A percentile compares a stretch with the other conserved stretches of the same genome.
Conservation (phyloP, 495 filamentous ascomycete species). For the Xylaria palmicola region DNA sequence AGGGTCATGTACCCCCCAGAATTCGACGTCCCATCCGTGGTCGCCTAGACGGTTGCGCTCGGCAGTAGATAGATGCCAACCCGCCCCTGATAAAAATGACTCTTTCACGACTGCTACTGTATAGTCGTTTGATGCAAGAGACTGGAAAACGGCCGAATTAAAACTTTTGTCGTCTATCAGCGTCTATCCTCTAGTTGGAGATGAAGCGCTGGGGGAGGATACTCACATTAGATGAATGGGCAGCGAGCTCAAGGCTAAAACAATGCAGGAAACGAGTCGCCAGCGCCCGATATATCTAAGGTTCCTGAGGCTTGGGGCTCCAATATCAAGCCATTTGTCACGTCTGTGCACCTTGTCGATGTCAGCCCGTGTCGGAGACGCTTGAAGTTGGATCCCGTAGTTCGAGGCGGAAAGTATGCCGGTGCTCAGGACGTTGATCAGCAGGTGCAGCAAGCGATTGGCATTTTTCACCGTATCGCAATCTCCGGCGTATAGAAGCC, state of each 20-base stretch:
- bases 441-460: not conserved
- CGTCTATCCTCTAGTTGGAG: not conserved
- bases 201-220: not conserved
- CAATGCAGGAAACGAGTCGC: conserved; percentile 27
- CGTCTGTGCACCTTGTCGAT: conserved; percentile 37
- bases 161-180: conserved; percentile 28
- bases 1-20: conserved; percentile 20
- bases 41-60: conserved; percentile 9
- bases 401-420: not conserved
- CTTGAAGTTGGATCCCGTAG: conserved; percentile 36
- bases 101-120: conserved; percentile 32
- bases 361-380: conserved; percentile 38
- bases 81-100: conserved; percentile 23
- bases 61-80: conserved; percentile 14
- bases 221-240: conserved; percentile 37
- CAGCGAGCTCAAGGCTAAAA: conserved; percentile 33
- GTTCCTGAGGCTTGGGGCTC: conserved; percentile 39
- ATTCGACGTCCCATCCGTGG: conserved; percentile 16
- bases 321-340: conserved; percentile 41
- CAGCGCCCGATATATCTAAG: conserved; percentile 25
- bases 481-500: not conserved
- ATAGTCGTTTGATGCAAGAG: conserved; percentile 39
- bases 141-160: conserved; percentile 43
- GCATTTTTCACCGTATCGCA: not conserved
- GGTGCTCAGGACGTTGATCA: not conserved